Evolutionary conservation across 768 basidiomycete species (phyloP).

Genomic region (Tricholoma flavovirens): DNA sequence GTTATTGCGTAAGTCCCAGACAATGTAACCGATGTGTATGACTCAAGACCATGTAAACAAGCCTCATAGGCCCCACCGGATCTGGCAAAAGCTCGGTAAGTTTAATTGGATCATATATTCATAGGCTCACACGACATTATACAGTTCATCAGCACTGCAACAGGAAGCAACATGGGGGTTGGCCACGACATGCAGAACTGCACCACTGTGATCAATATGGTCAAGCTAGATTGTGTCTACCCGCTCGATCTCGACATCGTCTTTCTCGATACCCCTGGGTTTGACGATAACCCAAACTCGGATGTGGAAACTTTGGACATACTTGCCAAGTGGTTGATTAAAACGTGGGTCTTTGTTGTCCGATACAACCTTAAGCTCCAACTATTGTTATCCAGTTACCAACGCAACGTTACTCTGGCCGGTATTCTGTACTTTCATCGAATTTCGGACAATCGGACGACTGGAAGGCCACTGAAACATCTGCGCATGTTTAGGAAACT

Average conservation of each 20-base stretch:
- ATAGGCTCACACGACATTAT: no score
- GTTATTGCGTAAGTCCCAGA: background rate
- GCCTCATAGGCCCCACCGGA: background rate
- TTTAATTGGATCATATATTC: background rate
- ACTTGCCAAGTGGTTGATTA: conserved; percentile 20
- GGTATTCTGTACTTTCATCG: conserved; percentile 19
- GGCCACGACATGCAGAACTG: background rate
- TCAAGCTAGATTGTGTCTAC: background rate
- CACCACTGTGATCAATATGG: conserved; percentile 1
- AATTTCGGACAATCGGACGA: conserved; percentile 25
- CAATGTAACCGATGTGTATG: background rate
- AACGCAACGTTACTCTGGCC: conserved; percentile 13
- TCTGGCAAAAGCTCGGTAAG: background rate
- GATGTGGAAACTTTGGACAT: conserved; percentile 21
- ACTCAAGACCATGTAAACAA: background rate
- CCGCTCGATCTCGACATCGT: conserved; percentile 8
- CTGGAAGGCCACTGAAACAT: conserved; percentile 22
- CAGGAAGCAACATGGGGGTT: background rate
- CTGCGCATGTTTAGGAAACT: conserved; percentile 23
- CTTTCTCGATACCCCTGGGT: conserved; percentile 23
- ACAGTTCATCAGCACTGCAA: background rate
- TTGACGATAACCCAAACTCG: conserved; percentile 17
- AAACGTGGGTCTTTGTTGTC: conserved; percentile 14
- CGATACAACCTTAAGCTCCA: background rate
- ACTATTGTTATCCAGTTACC: conserved; percentile 10